Evolutionary conservation across 2,329 filamentous ascomycete genomes (phyloP), one percentile per base, ranked within the genome.

Genomic region (Lanzia echinophila): DNA sequence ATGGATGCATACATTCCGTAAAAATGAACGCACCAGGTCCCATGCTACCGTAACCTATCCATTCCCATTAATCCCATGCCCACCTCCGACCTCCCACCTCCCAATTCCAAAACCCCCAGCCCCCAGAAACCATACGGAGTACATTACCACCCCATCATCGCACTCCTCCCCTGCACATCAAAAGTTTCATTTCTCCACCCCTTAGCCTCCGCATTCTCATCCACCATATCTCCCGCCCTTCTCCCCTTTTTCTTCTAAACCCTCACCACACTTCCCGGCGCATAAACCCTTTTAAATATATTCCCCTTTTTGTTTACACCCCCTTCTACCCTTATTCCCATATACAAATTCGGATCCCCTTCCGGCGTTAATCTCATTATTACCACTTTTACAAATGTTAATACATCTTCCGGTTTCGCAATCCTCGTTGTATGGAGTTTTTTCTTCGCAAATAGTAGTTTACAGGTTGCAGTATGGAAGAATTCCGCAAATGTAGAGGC

Each of bases 101-200:
- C 8, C 24, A 4, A 4, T 28, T 8, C 4, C 24, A 28, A 28
- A 4, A 28, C 24, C 24, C 24, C 34, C 4, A 36, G 4, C 15
- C n/a, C n/a, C n/a, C n/a, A n/a, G n/a, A n/a, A n/a, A n/a, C 34
- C 11, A 4, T 3, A 36, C 34, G 4, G 6, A n/a, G n/a, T n/a
- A n/a, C 11, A 17, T 12, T 24, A 43, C 41, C 41, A 43, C 11
- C 41, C 41, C 41, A 43, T 43, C 41, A 43, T 43, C 19, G 13
- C 28, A 32, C 44, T 33, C 44, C 44, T 32, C 31, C 24, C 44
- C 54, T 70, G 68, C 17, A 70, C 69, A 59, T 82, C 76, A 63
- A 96, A 95, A n/a, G 95, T 84, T 44, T 83, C 83, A 68, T 95
- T 96, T 62, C 87, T 79, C 90, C 90, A 96, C 0, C 87, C 87